Evolutionary conservation across 805 yeast genomes (phyloP).

Genomic region (Metschnikowia amazonensis): DNA sequence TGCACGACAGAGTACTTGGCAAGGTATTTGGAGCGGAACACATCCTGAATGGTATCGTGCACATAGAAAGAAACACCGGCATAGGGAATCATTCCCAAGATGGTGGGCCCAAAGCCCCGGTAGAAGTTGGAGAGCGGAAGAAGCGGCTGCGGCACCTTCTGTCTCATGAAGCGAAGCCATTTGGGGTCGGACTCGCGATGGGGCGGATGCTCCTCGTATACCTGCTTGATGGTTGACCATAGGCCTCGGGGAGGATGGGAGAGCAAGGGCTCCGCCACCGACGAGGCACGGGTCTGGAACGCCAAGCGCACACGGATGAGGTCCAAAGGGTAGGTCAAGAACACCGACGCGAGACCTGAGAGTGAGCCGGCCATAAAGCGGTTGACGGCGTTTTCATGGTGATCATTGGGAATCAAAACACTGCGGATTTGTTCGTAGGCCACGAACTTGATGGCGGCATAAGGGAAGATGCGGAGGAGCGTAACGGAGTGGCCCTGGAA

Average conservation of each 20-base stretch:
- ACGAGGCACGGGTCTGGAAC: slow-evolving; percentile 60
- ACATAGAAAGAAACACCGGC: slow-evolving; percentile 97
- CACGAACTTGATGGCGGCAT: slow-evolving; percentile 94
- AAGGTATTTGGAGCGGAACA: slow-evolving; percentile 61
- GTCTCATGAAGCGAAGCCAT: slow-evolving; percentile 36
- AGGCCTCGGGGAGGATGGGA: slow-evolving; percentile 11
- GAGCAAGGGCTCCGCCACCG: slow-evolving; percentile 17
- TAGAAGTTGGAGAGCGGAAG: slow-evolving; percentile 66
- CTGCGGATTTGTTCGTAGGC: slow-evolving; percentile 91
- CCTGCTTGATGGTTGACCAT: slow-evolving; percentile 28
- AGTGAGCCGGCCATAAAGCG: slow-evolving; percentile 85
- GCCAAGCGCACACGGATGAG: slow-evolving; percentile 88
- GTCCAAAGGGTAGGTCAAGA: slow-evolving; percentile 89
- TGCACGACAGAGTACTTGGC: slow-evolving; percentile 47
- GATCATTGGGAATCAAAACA: slow-evolving; percentile 67
- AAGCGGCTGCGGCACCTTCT: slow-evolving; percentile 28
- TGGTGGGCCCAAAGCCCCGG: slow-evolving; percentile 91
- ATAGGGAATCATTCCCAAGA: slow-evolving; percentile 93
- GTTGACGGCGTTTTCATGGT: slow-evolving; percentile 74
- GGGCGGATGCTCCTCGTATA: slow-evolving; percentile 38
- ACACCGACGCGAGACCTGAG: slow-evolving; percentile 84
- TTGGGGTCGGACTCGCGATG: slow-evolving; percentile 30
- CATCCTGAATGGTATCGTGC: slow-evolving; percentile 86
- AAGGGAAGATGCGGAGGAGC: slow-evolving; percentile 84
- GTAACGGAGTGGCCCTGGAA: slow-evolving; percentile 97